Base-by-base conservation (phyloP, 1,284 basidiomycete genomes). In the Wallemia hederae region DNA sequence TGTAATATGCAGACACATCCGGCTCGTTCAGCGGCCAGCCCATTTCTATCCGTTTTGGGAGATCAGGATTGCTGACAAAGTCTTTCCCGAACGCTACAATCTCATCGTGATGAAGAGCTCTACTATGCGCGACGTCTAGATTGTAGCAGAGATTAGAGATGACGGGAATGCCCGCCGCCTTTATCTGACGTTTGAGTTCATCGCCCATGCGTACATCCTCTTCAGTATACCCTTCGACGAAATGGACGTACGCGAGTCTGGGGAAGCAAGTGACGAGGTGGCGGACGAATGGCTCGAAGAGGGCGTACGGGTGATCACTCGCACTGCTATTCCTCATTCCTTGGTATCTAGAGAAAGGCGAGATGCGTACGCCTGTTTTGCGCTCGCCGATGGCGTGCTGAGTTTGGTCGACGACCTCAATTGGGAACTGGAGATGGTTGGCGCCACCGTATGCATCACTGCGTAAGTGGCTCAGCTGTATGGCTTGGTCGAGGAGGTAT, bases 401-500 rank as follows among this genome's bases (percentile, higher is more conserved):
- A 24, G 76, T 63, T 2, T 69, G 76, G 31, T 77, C 73, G 1
- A 78, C 68, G 19, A 79, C 70, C 15, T 60, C 24, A 15, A 17
- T 15, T 17, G 39, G 39, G 39, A 49, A 28, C 14, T 2, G 15
- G 56, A 28, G 27, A 26, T 78, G 76, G 24, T 78, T 62, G 1
- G 72, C 72, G 3, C 79, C 79, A 5, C 80, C 80, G 66, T 79
- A 82, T 58, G 73, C 69, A 68, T 82, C 80, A 14, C 74, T 77
- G 26, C 79, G 75, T 29, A 74, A 70, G 70, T 80, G 80, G 58
- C 71, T 15, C 3, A 49, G 39, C 39, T 49, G 39, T 49, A 49
- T 49, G 22, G 39, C 39, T n/a, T 49, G 39, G 22, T 49, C 39
- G 39, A 49, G 39, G 3, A 49, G 39, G 19, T 49, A 49, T 49